Conservation (phyloP, 148 eudicot genomes). For the Amaranthus hypochondriacus region DNA sequence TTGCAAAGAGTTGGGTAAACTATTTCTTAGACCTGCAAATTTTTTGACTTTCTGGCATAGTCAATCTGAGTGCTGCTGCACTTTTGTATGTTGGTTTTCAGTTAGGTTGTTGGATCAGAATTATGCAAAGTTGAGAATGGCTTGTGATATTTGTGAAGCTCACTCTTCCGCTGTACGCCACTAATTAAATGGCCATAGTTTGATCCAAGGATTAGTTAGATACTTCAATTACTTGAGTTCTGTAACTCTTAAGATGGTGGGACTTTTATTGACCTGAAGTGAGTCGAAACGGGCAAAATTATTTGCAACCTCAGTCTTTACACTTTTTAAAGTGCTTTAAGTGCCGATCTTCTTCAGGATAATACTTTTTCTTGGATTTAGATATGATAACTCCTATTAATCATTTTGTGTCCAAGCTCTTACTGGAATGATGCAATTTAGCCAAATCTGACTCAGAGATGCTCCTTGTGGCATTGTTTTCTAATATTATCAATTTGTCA, state of each 20-base stretch:
- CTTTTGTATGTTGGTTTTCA: background rate
- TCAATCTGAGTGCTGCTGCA: background rate
- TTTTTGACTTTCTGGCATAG: constrained; percentile 1
- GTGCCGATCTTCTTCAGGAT: background rate
- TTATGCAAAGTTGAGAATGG: background rate
- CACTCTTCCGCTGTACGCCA: background rate
- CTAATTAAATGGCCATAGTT: constrained; percentile 1
- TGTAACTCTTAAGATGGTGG: no score
- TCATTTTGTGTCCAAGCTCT: background rate
- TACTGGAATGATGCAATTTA: constrained; percentile 49
- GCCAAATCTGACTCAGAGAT: constrained; percentile 45
- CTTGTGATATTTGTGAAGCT: background rate
- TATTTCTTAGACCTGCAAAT: background rate
- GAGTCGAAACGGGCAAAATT: no score
- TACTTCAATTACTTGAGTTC: background rate
- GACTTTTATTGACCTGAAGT: no score
- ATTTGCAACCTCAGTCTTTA: no score
- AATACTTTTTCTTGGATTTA: background rate
- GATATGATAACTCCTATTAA: background rate
- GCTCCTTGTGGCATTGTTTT: constrained; percentile 36
- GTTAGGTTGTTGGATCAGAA: background rate
- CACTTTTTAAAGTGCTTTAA: no score
- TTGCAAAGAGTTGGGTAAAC: background rate
- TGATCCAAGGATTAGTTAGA: background rate
- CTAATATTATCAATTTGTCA: background rate